phyloP scores from a whole-genome alignment of 805 yeast genomes.

The Naumovozyma dairenensis region DNA sequence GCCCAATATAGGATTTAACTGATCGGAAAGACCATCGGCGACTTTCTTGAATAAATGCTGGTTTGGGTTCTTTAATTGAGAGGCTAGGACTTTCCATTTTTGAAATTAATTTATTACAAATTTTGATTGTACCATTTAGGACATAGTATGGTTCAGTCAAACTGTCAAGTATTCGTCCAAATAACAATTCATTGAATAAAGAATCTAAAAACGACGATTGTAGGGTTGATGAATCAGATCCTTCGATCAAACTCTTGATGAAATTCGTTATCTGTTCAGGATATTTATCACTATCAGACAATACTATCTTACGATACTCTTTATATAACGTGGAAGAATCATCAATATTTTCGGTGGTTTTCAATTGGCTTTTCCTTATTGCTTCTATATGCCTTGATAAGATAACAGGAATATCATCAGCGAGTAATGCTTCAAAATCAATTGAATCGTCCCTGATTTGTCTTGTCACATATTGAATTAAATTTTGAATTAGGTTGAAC shows the following conservation, averaged over 20 bases:
- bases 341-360: too few relatives aligned
- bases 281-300: constrained; percentile 10
- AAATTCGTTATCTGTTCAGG: constrained; percentile 12
- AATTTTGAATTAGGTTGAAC: constrained; percentile 10
- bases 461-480: constrained; percentile 3
- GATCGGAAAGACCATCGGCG: not conserved
- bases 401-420: constrained; percentile 23
- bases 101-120: constrained; percentile 4
- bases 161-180: constrained; percentile 19
- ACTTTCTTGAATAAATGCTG: not conserved
- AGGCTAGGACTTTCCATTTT: too few relatives aligned
- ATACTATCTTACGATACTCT: constrained; percentile 9
- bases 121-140: constrained; percentile 12
- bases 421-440: constrained; percentile 10
- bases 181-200: constrained; percentile 14
- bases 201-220: constrained; percentile 19
- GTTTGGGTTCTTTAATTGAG: not conserved
- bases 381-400: constrained; percentile 14
- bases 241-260: constrained; percentile 6
- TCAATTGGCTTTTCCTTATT: constrained; percentile 3
- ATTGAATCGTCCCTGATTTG: constrained; percentile 1
- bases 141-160: constrained; percentile 22
- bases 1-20: not conserved
- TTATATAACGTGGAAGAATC: constrained; percentile 2
- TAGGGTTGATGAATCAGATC: constrained; percentile 13